Base-by-base conservation (phyloP, 2,329 filamentous ascomycete species). In the Arachnomyces sp. region DNA sequence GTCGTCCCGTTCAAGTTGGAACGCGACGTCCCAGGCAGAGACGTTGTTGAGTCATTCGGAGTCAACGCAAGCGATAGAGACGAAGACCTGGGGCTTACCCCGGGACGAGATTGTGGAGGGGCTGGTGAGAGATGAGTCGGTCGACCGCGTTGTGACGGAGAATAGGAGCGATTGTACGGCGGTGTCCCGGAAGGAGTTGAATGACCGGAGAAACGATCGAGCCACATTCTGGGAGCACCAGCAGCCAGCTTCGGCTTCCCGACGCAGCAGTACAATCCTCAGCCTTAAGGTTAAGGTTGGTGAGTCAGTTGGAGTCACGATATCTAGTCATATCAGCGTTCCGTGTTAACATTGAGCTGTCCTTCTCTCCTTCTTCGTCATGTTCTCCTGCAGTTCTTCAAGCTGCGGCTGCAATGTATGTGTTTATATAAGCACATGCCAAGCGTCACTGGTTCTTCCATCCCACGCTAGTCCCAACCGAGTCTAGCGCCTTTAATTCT, bases 161-260 rank as follows among this genome's bases (percentile, higher is more conserved):
- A 88, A 56, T 79, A 83, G 36, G 81, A 70, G 58, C 86, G 79
- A 59, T 74, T 79, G 44, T 73, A 72, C 44, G 79, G 67, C 40
- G 79, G 76, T 43, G 78, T 77, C 47, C 76, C 73, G 42, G 76
- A 71, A 64, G 77, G 68, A 60, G 76, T 79, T 42, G 80, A 75
- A 62, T 83, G 81, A 53, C 75, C 79, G 49, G 83, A 81, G 49
- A 94, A 79, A 60, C 88, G 82, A 68, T 94, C 88, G 58, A 93
- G 79, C 88, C 88, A 94, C 86, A 94, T 94, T 36, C 41, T 63
- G 36, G 33, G 35, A 34, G 5, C 41, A 38, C 39, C 35, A 36
- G 40, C 39, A 42, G 25, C 18, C n/a, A 15, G 6, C 9, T 18
- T 8, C 6, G 29, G 16, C 28, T 12, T 36, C 32, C 17, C 20